phyloP scores from a whole-genome alignment of 1,139 yeast genomes.

The Kluyveromyces sp. region DNA sequence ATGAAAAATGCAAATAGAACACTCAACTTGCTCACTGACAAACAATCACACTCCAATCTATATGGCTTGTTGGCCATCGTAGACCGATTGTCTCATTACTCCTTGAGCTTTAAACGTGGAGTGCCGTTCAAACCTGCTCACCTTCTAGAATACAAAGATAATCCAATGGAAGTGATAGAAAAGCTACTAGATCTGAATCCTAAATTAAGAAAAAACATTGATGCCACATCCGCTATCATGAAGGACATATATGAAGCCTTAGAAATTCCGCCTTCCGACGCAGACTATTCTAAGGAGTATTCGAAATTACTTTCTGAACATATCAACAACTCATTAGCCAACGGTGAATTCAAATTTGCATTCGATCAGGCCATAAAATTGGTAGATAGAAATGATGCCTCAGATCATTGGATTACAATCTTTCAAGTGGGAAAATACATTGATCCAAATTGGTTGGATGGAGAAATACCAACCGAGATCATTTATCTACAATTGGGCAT shows the following conservation, averaged over 20 bases:
- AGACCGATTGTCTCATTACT: constrained; percentile 33
- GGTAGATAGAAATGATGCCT: constrained; percentile 32
- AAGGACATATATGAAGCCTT: constrained; percentile 38
- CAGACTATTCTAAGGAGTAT: constrained; percentile 14
- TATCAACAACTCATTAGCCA: constrained; percentile 51
- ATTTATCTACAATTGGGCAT: constrained; percentile 43
- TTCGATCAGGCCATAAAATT: constrained; percentile 35
- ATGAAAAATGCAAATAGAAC: constrained; percentile 40
- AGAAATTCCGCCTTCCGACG: constrained; percentile 12
- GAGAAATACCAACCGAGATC: constrained; percentile 31
- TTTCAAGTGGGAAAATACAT: constrained; percentile 47
- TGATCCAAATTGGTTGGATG: constrained; percentile 42
- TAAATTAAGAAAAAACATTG: constrained; percentile 44
- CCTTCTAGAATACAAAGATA: constrained; percentile 28
- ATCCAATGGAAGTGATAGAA: constrained; percentile 34
- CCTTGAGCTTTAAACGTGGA: constrained; percentile 34
- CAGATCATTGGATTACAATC: constrained; percentile 46
- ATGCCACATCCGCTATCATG: constrained; percentile 39
- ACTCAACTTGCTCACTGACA: constrained; percentile 32
- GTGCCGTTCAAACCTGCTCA: constrained; percentile 37
- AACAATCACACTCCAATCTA: constrained; percentile 27
- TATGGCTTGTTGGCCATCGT: constrained; percentile 36
- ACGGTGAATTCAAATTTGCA: constrained; percentile 50
- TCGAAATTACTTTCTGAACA: constrained; percentile 42
- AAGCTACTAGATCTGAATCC: constrained; percentile 51